These are phyloP conservation scores for Pseudozyma sp. DNA, from an alignment of 1,284 basidiomycete genomes.

Conservation along the genomic window DNA sequence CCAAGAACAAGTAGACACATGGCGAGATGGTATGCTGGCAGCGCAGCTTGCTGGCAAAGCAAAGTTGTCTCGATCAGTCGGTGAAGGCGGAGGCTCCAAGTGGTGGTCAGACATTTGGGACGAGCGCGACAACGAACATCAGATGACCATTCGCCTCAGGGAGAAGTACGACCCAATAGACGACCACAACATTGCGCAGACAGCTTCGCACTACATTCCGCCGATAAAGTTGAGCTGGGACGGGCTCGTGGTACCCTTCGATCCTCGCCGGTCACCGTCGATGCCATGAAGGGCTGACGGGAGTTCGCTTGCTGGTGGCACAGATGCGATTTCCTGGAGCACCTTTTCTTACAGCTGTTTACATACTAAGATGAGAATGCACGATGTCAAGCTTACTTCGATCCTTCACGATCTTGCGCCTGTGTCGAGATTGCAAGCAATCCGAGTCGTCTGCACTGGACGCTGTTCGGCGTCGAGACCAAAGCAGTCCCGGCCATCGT, in stretches of 20 bases:
- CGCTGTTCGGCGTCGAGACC: too few species aligned
- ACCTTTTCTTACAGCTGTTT: too few species aligned
- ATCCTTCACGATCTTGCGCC: too few species aligned
- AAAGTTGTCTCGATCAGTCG: background rate
- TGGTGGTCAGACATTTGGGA: conserved; percentile 62
- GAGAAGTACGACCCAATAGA: background rate
- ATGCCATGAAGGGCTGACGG: too few species aligned
- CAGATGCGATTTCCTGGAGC: too few species aligned
- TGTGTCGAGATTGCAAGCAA: too few species aligned
- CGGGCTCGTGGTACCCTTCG: conserved; percentile 49
- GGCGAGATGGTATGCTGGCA: conserved; percentile 39
- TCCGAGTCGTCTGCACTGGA: too few species aligned
- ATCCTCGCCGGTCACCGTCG: background rate
- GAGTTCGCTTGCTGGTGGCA: too few species aligned
- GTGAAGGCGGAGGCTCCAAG: conserved; percentile 40
- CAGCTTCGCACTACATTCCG: conserved; percentile 31
- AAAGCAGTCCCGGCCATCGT: too few species aligned
- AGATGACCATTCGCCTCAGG: conserved; percentile 26
- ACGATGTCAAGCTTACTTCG: too few species aligned
- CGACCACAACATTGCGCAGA: background rate
- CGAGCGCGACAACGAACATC: conserved; percentile 42
- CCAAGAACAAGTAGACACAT: conserved; percentile 38
- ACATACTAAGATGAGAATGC: too few species aligned
- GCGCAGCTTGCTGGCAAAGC: conserved; percentile 13
- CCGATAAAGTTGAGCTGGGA: conserved; percentile 55